A percentile compares a stretch with the other conserved stretches of the same genome.
phyloP scores from a whole-genome alignment of 352 stramenopile species.

The Peronospora belbahrii region DNA sequence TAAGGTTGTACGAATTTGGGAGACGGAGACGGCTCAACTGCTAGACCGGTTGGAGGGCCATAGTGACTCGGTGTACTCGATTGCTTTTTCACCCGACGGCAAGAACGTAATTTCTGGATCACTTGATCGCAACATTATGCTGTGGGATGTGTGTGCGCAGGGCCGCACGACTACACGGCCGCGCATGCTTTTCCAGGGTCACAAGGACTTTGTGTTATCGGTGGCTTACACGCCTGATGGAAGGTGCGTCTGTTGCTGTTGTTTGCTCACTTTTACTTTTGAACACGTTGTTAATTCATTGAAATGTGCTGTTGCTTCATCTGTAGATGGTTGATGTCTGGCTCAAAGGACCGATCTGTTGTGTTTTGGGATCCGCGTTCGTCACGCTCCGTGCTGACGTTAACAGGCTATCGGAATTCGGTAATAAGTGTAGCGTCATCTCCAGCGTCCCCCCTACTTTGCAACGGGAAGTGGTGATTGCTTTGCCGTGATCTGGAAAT shows the following conservation, averaged over 20 bases:
- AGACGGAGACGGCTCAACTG: slow-evolving; percentile 73
- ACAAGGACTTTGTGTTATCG: slow-evolving; percentile 84
- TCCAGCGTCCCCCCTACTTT: slow-evolving; percentile 75
- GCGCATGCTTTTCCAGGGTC: slow-evolving; percentile 82
- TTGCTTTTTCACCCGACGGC: slow-evolving; percentile 79
- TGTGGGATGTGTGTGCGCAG: slow-evolving; percentile 78
- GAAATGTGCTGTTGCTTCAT: slow-evolving; percentile 11
- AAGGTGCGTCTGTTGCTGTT: slow-evolving; percentile 37
- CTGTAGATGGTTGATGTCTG: slow-evolving; percentile 76
- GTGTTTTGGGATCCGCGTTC: slow-evolving; percentile 84
- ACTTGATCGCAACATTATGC: slow-evolving; percentile 81
- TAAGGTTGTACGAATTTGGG: slow-evolving; percentile 84
- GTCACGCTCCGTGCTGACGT: slow-evolving; percentile 70
- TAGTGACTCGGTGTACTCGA: slow-evolving; percentile 84
- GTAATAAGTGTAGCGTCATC: slow-evolving; percentile 84
- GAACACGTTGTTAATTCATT: slow-evolving; percentile 3
- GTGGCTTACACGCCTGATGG: slow-evolving; percentile 83
- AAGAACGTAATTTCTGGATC: slow-evolving; percentile 85
- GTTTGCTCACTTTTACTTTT: not conserved
- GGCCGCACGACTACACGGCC: slow-evolving; percentile 71
- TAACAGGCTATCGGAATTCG: slow-evolving; percentile 82
- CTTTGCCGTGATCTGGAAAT: slow-evolving; percentile 84
- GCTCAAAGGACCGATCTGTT: slow-evolving; percentile 80
- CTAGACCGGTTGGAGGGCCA: slow-evolving; percentile 78
- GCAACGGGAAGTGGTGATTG: slow-evolving; percentile 78